phyloP scores from a whole-genome alignment of 2,329 filamentous ascomycete genomes.

The Hawksworthiomyces lignivorus region DNA sequence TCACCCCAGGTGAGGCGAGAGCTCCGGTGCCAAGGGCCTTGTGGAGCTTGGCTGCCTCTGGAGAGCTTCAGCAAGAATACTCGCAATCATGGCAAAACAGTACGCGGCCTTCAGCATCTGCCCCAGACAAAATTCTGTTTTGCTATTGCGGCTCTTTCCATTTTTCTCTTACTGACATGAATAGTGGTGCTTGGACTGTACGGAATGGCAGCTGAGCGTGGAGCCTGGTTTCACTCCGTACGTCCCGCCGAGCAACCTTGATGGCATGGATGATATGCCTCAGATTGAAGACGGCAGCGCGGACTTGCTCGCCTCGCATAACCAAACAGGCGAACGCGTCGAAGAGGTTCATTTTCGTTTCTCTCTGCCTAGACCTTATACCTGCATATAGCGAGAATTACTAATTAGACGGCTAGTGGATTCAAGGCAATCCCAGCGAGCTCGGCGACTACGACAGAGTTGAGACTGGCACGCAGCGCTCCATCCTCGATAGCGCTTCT shows the following conservation, averaged over 20 bases:
- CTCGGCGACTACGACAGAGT: constrained; percentile 8
- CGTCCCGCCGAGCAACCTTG: constrained; percentile 13
- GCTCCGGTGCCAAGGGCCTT: constrained; percentile 25
- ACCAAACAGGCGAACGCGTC: constrained; percentile 1
- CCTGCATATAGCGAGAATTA: not conserved
- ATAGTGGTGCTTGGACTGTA: constrained; percentile 30
- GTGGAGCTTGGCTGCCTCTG: constrained; percentile 18
- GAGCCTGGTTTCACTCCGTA: constrained; percentile 19
- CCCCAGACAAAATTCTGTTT: not conserved
- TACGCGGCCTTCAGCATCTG: no score
- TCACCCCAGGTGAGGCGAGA: constrained; percentile 13
- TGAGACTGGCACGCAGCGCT: constrained; percentile 5
- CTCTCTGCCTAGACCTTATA: not conserved
- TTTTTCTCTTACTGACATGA: not conserved
- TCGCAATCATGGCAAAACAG: constrained; percentile 20
- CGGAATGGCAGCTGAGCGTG: constrained; percentile 22
- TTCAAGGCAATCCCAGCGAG: constrained; percentile 15
- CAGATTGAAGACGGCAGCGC: not conserved
- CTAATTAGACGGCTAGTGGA: constrained; percentile 12
- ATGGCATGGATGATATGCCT: constrained; percentile 6
- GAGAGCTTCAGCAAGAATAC: constrained; percentile 28
- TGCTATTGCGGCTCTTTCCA: not conserved
- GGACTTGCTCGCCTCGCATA: not conserved
- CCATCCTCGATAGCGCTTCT: constrained; percentile 2
- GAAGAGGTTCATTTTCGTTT: constrained; percentile 5